phyloP scores from a whole-genome alignment of 257 asterid species.

The Solanum rostratum region DNA sequence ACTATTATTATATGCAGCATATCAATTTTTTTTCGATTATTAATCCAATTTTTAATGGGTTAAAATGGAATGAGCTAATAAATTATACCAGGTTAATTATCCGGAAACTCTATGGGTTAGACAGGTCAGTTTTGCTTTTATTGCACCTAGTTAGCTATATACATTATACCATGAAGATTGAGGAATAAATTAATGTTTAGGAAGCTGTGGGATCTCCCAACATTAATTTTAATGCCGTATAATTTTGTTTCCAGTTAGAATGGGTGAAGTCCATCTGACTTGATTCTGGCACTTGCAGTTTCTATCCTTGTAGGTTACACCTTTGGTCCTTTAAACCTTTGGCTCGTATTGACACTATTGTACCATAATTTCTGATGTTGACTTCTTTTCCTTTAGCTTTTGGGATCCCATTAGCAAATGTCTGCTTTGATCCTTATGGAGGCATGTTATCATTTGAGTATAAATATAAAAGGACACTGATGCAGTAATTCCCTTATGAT shows the following conservation, averaged over 20 bases:
- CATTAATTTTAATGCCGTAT: neutral
- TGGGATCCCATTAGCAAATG: too few relatives aligned
- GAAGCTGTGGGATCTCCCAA: neutral
- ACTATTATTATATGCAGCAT: too few relatives aligned
- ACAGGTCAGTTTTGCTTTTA: neutral
- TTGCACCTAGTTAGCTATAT: neutral
- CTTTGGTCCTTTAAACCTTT: neutral
- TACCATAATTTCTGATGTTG: too few relatives aligned
- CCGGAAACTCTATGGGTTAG: neutral
- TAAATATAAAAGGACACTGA: neutral
- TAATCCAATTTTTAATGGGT: too few relatives aligned
- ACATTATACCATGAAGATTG: neutral
- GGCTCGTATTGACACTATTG: neutral
- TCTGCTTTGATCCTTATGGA: too few relatives aligned
- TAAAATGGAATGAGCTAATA: too few relatives aligned
- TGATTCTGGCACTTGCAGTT: neutral
- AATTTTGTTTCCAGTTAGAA: neutral
- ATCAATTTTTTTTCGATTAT: too few relatives aligned
- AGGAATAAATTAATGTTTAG: neutral
- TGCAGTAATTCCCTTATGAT: too few relatives aligned
- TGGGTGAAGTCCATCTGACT: neutral
- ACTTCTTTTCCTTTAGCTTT: too few relatives aligned
- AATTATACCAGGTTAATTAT: too few relatives aligned
- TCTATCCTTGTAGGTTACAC: neutral
- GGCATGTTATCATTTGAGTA: neutral